Percentiles rank a stretch among this genome's conserved stretches.
Conservation (phyloP, 2,329 filamentous ascomycete genomes). For the Pseudogymnoascus sp. region DNA sequence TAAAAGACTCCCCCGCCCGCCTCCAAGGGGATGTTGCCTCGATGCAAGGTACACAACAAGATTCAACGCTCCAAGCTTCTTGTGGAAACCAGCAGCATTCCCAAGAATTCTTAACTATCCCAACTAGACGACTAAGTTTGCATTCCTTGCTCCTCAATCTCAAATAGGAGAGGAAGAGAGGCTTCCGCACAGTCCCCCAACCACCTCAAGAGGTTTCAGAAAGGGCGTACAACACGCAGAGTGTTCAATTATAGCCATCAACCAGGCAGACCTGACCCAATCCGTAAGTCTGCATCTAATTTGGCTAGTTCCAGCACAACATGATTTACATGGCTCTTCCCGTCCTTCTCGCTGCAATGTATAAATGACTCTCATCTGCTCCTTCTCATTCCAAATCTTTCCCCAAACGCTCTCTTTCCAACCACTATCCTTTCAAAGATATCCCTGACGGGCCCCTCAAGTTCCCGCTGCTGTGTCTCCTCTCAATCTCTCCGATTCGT, state of each 20-base stretch:
- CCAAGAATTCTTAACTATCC: not conserved
- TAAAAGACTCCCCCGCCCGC: not conserved
- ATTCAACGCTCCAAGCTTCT: not conserved
- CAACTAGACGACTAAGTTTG: not conserved
- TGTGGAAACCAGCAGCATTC: conserved; percentile 5
- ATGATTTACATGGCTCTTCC: not conserved
- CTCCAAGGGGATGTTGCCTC: not conserved
- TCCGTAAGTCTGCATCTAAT: conserved; percentile 7
- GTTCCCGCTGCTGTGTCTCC: conserved; percentile 31
- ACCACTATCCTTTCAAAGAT: conserved; percentile 33
- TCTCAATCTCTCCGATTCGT: conserved; percentile 28
- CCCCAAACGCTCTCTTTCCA: conserved; percentile 38
- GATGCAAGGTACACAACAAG: not conserved
- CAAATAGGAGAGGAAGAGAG: not conserved
- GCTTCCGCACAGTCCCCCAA: not conserved
- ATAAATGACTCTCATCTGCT: conserved; percentile 8
- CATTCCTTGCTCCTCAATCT: not conserved
- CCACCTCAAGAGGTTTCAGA: not conserved
- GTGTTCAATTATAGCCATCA: not conserved
- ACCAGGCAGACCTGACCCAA: not conserved
- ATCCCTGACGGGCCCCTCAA: conserved; percentile 25
- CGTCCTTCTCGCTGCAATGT: conserved; percentile 2
- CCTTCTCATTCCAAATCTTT: conserved; percentile 9
- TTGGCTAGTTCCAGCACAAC: not conserved
- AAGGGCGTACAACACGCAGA: not conserved